Base-by-base conservation (phyloP, 495 filamentous ascomycete genomes). In the Hyaloscypha variabilis region DNA sequence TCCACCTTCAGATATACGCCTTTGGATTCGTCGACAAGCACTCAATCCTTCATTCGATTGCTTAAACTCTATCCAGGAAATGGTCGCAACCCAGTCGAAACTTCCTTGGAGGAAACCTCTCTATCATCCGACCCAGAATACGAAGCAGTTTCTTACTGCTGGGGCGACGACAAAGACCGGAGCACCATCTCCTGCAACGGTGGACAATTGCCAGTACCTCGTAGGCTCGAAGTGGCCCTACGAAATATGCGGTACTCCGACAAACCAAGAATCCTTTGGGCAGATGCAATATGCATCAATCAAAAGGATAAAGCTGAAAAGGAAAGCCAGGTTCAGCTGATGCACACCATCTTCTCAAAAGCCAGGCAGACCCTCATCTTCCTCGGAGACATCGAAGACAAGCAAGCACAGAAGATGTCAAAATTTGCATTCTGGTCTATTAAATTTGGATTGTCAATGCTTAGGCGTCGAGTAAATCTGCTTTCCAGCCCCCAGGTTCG, bases 221-320 rank as follows among this genome's bases (percentile, higher is more conserved):
- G 52, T 1, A 77, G 71, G 17, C 66, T 79, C 5, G 63, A 67
- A 49, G 58, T 62, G 10, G 76, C 69, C 10, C 70, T 79, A 1
- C 58, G 34, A 6, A 58, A 70, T 25, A 65, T 79, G 10, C 74
- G 77, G 23, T 36, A 67, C 58, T 28, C 51, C 5, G 62, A 74
- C 13, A 63, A 55, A 23, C 34, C 58, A 42, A 68, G 75, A 17
- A 57, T 60, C 14, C 21, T 79, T 0, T 78, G 77, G 76, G 70
- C 72, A 26, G 78, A 79, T 54, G 71, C 77, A 0, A 71, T 80
- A 21, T 81, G 78, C 64, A 78, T 81, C 56, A 67, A 81, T 68
- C 78, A 81, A 63, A 49, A 55, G 10, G 65, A 78, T 64, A 52
- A 56, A 13, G 28, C 23, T 1, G 77, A 80, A 58, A 77, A 72